Base-by-base conservation (phyloP, 495 filamentous ascomycete genomes). In the Neurospora cerealis region DNA sequence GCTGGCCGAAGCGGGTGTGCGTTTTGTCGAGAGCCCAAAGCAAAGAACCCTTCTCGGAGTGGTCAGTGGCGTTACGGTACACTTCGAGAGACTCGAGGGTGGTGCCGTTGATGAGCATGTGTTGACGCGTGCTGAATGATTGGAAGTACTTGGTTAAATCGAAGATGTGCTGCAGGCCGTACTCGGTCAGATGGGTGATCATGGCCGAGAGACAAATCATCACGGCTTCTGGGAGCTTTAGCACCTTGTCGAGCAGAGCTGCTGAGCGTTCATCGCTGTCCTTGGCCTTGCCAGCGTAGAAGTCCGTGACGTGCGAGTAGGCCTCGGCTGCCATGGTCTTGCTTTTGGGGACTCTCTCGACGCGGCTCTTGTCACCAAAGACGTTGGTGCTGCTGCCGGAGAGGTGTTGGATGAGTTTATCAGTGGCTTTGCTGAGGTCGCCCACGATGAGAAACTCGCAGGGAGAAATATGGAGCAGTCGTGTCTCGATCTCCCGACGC, bases 111-210 rank as follows among this genome's bases (percentile, higher is more conserved):
- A 99, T 86, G 4, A 98, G 85, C 96, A 99, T 98, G 77, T 98
- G 94, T 17, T 95, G 94, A 37, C 96, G 86, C 3, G 95, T 93
- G 77, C 93, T 97, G 81, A 99, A 99, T 0, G 95, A 93, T 78
- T 98, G 92, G 81, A 99, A 99, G 79, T 98, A 97, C 75, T 97
- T 97, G 9, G 96, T 98, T 40, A 99, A 82, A 78, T 97, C 92
- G 76, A 99, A 97, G 42, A 99, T 93, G 83, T 99, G 95, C 79
- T 99, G 92, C 48, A 99, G 86, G 2, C 94, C 95, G 75, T 98
- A 99, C 71, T 96, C 94, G 36, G 91, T 90, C 82, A 99, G 86
- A 78, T 99, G 95, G 9, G 89, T 93, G 74, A 99, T 98, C 94
- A 99, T 97, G 9, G 95, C 91, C 34, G 96, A 98, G 17, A 99